phyloP scores from a whole-genome alignment of 2,329 filamentous ascomycete genomes.

The Fonsecaea nubica region DNA sequence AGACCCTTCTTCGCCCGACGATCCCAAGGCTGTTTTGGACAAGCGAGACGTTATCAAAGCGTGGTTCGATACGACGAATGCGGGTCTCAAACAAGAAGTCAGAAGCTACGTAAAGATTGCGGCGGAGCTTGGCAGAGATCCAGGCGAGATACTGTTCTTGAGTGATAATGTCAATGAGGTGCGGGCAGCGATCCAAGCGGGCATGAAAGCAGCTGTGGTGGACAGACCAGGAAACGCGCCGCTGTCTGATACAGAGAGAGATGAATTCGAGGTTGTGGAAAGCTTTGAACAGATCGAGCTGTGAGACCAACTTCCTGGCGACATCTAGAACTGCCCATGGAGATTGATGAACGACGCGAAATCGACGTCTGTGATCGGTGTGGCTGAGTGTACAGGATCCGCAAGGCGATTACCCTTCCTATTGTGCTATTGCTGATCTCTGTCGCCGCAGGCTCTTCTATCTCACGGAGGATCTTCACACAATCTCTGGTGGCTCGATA shows the following conservation, averaged over 20 bases:
- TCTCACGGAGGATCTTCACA: neutral
- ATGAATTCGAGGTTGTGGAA: slow-evolving; percentile 27
- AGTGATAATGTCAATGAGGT: slow-evolving; percentile 38
- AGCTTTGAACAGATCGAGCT: slow-evolving; percentile 32
- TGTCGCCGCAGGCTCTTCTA: neutral
- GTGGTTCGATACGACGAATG: slow-evolving; percentile 39
- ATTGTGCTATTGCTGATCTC: neutral
- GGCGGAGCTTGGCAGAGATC: slow-evolving; percentile 18
- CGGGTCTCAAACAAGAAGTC: slow-evolving; percentile 32
- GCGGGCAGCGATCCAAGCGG: slow-evolving; percentile 30
- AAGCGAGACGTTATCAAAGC: slow-evolving; percentile 16
- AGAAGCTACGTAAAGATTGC: slow-evolving; percentile 35
- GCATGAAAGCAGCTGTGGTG: slow-evolving; percentile 32
- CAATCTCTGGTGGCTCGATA: neutral
- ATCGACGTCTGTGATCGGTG: neutral
- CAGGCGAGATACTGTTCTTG: slow-evolving; percentile 33
- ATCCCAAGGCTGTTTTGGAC: slow-evolving; percentile 21
- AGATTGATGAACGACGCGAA: neutral
- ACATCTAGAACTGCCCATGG: neutral
- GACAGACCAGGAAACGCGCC: slow-evolving; percentile 35
- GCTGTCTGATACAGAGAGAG: slow-evolving; percentile 25
- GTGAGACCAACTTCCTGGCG: neutral
- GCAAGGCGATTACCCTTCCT: neutral
- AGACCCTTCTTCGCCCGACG: slow-evolving; percentile 13
- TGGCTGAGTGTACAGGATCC: neutral